Evolutionary conservation across 257 asterid species (phyloP).

Genomic region (Leonotis leonurus): DNA sequence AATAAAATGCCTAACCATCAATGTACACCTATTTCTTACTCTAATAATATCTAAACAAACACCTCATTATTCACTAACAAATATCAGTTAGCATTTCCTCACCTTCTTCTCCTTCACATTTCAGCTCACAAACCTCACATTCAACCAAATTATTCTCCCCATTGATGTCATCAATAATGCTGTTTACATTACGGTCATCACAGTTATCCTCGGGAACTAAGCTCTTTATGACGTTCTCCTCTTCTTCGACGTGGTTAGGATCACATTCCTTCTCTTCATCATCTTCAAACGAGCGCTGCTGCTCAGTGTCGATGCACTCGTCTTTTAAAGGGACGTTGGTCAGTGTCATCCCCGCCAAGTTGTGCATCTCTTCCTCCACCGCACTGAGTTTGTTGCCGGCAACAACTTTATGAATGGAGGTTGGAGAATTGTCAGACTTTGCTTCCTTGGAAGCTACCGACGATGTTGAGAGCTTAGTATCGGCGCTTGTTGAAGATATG

Average conservation of each 20-base stretch:
- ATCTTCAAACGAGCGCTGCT: conserved; percentile 27
- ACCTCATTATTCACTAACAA: conserved; percentile 16
- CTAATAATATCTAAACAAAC: conserved; percentile 2
- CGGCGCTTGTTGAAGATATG: conserved; percentile 40
- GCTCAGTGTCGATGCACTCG: conserved; percentile 32
- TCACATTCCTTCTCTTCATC: conserved; percentile 28
- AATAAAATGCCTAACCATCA: conserved; percentile 19
- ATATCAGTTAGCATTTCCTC: conserved; percentile 26
- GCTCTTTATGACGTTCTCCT: too few species aligned
- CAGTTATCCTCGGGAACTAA: conserved; percentile 19
- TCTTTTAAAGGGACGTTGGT: conserved; percentile 44
- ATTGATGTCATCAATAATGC: conserved; percentile 10
- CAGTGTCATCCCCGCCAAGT: conserved; percentile 33
- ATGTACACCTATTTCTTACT: conserved; percentile 32
- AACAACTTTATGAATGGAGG: conserved; percentile 28
- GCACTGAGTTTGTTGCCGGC: conserved; percentile 30
- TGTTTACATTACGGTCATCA: conserved; percentile 9
- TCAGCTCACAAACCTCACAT: conserved; percentile 35
- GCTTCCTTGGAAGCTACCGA: conserved; percentile 39
- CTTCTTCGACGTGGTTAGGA: conserved; percentile 19
- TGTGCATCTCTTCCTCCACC: conserved; percentile 41
- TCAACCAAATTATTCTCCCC: conserved; percentile 40
- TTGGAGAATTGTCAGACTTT: conserved; percentile 39
- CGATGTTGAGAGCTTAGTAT: conserved; percentile 50
- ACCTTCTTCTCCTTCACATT: conserved; percentile 33